Base-by-base conservation (phyloP, 2,329 filamentous ascomycete genomes). In the Fusarium cyanostomum region DNA sequence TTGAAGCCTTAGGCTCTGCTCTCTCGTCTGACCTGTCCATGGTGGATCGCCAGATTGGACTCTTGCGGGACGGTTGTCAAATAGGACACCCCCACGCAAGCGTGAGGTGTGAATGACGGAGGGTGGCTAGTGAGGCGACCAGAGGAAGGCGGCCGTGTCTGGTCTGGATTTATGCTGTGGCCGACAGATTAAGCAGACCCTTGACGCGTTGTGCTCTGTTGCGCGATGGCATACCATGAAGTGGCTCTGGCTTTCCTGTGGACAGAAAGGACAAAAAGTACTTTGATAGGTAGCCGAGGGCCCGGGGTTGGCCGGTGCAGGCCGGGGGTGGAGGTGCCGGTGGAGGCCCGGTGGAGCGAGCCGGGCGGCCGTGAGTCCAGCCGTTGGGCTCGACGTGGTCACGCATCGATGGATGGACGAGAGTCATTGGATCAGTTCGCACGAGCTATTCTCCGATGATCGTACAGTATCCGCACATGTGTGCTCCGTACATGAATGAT, bases 331-430 rank as follows among this genome's bases (percentile, higher is more conserved):
- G 63, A 65, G 34, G 53, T 49, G 30, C 59, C 53, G 52, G 59
- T 60, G 53, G 62, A 67, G 49, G 65, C 46, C 53, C 34, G 53
- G 66, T 69, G 68, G 68, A 62, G 59, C 67, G 58, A 62, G 58
- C 61, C 66, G 52, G 62, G 52, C 52, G 52, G 48, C 58, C 59
- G 53, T 57, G 51, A 65, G 52, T 51, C 66, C 68, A 71, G 68
- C 68, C 48, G 57, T 52, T 64, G 58, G 43, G 46, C 56, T 68
- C 50, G 59, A 71, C 68, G 68, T 71, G 68, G 68, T 66, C 68
- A 71, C 59, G 62, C 68, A 63, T 71, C 43, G 55, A 64, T 62
- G 62, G 55, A 64, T 62, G 62, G 51, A 41, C 27, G 21, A 52
- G 52, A 59, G 63, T 61, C 63, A 67, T 66, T 64, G 55, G 59